These are phyloP conservation scores for Camelina neglecta DNA, from an alignment of 345 rosid genomes.

Conservation along the genomic window DNA sequence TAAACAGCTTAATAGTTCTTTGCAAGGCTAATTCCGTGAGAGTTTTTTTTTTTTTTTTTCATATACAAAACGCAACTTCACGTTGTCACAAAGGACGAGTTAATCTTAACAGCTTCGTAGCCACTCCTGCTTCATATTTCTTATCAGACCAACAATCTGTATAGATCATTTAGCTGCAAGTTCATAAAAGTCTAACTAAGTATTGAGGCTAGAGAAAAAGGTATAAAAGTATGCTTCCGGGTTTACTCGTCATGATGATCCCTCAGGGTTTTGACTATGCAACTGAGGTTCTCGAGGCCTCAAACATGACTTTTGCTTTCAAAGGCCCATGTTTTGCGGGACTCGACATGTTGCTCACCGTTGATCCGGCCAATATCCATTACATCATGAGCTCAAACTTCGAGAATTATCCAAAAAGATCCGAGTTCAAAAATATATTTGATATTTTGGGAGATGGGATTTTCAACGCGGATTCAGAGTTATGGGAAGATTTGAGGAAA, in stretches of 20 bases:
- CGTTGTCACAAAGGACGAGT: too few species aligned
- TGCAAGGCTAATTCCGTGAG: too few species aligned
- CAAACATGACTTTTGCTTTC: slow-evolving; percentile 35
- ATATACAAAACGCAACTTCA: too few species aligned
- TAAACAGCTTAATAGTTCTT: too few species aligned
- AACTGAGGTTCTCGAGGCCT: slow-evolving; percentile 31
- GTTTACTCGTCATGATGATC: slow-evolving; percentile 13
- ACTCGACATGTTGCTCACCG: slow-evolving; percentile 35
- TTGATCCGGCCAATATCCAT: slow-evolving; percentile 40
- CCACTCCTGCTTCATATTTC: too few species aligned
- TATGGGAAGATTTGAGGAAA: slow-evolving; percentile 43
- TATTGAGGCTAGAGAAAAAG: too few species aligned
- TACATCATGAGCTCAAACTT: slow-evolving; percentile 48
- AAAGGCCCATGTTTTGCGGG: slow-evolving; percentile 37
- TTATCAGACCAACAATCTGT: too few species aligned
- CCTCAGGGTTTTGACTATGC: slow-evolving; percentile 40
- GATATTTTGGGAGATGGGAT: slow-evolving; percentile 42
- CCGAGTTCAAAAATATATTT: slow-evolving; percentile 44
- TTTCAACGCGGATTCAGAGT: slow-evolving; percentile 46
- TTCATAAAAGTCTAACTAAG: too few species aligned
- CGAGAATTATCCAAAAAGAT: slow-evolving; percentile 43
- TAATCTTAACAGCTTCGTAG: too few species aligned
- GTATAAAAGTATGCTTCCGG: slow-evolving; percentile 31
- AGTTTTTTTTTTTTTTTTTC: too few species aligned
- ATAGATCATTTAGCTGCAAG: too few species aligned